Conservation (phyloP, 179 eudicot species). For the Vitellaria paradoxa region DNA sequence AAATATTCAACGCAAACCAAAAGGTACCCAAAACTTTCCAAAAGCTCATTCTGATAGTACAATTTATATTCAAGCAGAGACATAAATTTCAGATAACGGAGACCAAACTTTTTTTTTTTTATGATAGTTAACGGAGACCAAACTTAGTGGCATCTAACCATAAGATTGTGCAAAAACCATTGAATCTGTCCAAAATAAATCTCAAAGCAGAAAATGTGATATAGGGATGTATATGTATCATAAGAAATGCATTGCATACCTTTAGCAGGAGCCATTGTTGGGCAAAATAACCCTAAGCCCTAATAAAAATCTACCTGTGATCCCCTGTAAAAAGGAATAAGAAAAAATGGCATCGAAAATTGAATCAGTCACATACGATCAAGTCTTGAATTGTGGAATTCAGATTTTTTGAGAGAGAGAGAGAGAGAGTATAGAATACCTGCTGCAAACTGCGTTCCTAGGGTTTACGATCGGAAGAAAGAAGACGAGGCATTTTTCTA, state of each 20-base stretch:
- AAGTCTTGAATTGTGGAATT: not conserved
- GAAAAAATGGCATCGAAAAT: not conserved
- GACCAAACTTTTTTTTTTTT: not conserved
- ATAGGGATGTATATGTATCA: not conserved
- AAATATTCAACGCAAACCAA: not conserved
- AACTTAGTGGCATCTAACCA: not conserved
- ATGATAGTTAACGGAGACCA: too few relatives aligned
- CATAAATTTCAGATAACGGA: not conserved
- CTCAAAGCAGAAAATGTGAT: not conserved
- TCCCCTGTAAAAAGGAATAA: constrained; percentile 9
- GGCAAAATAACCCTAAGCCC: constrained; percentile 6
- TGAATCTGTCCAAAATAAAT: not conserved
- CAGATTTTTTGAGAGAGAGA: not conserved
- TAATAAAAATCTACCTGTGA: too few relatives aligned
- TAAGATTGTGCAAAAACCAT: not conserved
- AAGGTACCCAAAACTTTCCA: too few relatives aligned
- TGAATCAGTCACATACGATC: not conserved
- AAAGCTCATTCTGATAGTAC: too few relatives aligned
- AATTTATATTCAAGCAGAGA: not conserved
- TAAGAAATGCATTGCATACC: constrained; percentile 5
- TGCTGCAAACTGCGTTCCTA: constrained; percentile 8
- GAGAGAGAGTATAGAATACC: constrained; percentile 1
- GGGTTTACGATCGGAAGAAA: constrained; percentile 5
- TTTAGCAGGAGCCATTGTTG: constrained; percentile 20
- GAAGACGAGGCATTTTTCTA: not conserved